Base-by-base conservation (phyloP, 23 red algal species). In the Gracilariopsis chorda region DNA sequence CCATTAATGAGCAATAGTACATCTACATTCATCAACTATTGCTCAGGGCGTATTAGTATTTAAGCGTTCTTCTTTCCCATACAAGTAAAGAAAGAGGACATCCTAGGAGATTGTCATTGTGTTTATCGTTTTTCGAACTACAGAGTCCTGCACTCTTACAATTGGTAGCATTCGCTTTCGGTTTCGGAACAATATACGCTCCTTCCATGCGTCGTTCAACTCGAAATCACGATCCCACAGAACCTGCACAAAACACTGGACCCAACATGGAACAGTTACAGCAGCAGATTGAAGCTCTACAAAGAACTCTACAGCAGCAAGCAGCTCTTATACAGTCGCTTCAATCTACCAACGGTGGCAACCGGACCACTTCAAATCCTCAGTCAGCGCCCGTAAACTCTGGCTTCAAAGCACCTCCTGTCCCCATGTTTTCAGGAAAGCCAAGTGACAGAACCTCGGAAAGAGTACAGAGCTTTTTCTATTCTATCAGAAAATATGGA, bases 321-420 rank as follows among this genome's bases (percentile, higher is more conserved):
- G 67, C 67, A 24, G 33, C 30, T 13, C 10, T 73, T 0, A 73
- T 73, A 45, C 67, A 73, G 67, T 44, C 37, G 28, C 37, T 73
- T 21, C 37, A 73, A 36, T 27, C 21, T 34, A 19, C 28, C 20
- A 39, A 37, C 21, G 67, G 17, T 27, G 37, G 20, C 11, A 17
- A 47, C 2, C 4, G 16, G 10, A 73, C 20, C 20, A 27, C 37
- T 47, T 39, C 67, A 33, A 45, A 12, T 24, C 32, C 67, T 4
- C 11, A 46, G 10, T 39, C 67, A 47, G n/a, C n/a, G n/a, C n/a
- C n/a, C n/a, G n/a, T n/a, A n/a, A n/a, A n/a, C n/a, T n/a, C n/a
- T n/a, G n/a, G n/a, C n/a, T 80, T 80, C 76, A 80, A 80, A 28
- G 44, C 76, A 3, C 76, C 76, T 55, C 47, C 24, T 5, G 48